Conservation (phyloP, 345 rosid species). For the Eucalyptus camaldulensis region DNA sequence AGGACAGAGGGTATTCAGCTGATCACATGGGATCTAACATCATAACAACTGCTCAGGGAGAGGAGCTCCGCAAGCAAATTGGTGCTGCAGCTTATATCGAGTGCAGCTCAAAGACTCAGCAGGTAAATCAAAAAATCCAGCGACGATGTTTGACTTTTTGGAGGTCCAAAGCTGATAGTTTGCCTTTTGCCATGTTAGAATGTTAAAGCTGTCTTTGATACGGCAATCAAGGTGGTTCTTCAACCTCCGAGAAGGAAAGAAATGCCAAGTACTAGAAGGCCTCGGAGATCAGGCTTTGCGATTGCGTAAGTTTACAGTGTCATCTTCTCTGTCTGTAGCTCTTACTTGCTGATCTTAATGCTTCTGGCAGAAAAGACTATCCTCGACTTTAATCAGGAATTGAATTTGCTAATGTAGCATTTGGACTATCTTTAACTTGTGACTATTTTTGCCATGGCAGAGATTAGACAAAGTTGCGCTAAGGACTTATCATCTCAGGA, state of each 20-base stretch:
- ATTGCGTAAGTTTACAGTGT: conserved; percentile 37
- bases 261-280: conserved; percentile 49
- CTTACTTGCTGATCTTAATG: not conserved
- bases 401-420: not conserved
- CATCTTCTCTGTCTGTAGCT: not conserved
- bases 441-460: not conserved
- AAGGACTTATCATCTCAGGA: too few relatives aligned
- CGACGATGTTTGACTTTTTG: not conserved
- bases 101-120: conserved; percentile 98
- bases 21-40: conserved; percentile 59
- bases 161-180: not conserved
- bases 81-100: conserved; percentile 97
- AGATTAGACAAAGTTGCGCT: not conserved
- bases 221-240: conserved; percentile 92
- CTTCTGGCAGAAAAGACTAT: not conserved
- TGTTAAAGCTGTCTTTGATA: conserved; percentile 90
- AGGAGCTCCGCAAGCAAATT: conserved; percentile 86
- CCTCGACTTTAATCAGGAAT: not conserved
- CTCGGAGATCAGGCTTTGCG: conserved; percentile 51
- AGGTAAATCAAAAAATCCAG: conserved; percentile 20
- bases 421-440: not conserved
- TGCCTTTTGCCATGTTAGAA: conserved; percentile 22
- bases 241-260: conserved; percentile 95
- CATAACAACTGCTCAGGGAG: conserved; percentile 87
- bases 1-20: conserved; percentile 52